Conservation (phyloP, 768 basidiomycete genomes). For the Suillus cothurnatus region DNA sequence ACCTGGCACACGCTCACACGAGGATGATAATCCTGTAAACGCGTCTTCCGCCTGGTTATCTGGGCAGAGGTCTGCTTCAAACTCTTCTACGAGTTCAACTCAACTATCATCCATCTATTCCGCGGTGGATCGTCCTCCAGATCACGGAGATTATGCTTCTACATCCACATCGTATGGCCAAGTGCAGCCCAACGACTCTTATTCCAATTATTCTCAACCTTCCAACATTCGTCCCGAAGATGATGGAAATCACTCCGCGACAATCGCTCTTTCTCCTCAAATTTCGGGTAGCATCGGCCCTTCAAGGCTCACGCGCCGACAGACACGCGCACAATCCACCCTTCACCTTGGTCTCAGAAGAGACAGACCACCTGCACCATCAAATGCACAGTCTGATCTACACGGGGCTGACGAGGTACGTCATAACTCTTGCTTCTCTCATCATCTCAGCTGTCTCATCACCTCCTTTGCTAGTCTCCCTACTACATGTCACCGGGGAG, state of each 20-base stretch:
- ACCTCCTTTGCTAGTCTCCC: constrained; percentile 23
- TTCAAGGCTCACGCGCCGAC: constrained; percentile 49
- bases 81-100: constrained; percentile 21
- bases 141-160: constrained; percentile 38
- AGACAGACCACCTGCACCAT: constrained; percentile 24
- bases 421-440: not conserved
- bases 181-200: constrained; percentile 27
- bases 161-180: constrained; percentile 26
- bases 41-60: constrained; percentile 32
- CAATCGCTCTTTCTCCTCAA: constrained; percentile 38
- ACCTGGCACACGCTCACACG: constrained; percentile 25
- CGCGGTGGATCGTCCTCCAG: constrained; percentile 41
- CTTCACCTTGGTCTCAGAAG: constrained; percentile 36
- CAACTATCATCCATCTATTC: constrained; percentile 38
- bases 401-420: constrained; percentile 33
- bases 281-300: constrained; percentile 57
- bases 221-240: constrained; percentile 32
- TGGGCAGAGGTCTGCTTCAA: constrained; percentile 16
- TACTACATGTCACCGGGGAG: constrained; percentile 41
- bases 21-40: constrained; percentile 26
- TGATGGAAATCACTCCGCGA: constrained; percentile 24
- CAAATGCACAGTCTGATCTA: constrained; percentile 15
- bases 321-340: constrained; percentile 38
- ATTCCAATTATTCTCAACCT: constrained; percentile 30
- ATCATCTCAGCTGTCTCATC: constrained; percentile 14